These are phyloP conservation scores for Phytophthora parvispora DNA, from an alignment of 352 stramenopile genomes.

Conservation along the genomic window DNA sequence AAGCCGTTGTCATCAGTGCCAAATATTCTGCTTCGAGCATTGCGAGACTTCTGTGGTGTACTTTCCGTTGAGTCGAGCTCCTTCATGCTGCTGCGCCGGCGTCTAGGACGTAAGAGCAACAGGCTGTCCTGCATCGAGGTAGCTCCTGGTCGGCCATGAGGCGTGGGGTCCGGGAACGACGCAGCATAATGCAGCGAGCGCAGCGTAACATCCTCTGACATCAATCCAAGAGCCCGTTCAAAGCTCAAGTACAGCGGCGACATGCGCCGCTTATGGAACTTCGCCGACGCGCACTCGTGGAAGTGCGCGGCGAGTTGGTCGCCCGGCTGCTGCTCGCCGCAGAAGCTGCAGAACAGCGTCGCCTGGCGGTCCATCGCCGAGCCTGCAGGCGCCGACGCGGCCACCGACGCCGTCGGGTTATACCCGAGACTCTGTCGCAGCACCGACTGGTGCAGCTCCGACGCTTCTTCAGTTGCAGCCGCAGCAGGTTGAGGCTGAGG, in stretches of 20 bases:
- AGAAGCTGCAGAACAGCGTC: slow-evolving; percentile 85
- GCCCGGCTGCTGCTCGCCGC: slow-evolving; percentile 47
- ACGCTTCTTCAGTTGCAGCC: slow-evolving; percentile 14
- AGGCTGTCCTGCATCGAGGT: slow-evolving; percentile 61
- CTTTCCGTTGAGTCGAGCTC: slow-evolving; percentile 7
- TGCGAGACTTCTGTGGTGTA: slow-evolving; percentile 17
- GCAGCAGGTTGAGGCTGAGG: slow-evolving; percentile 12
- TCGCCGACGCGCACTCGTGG: slow-evolving; percentile 50
- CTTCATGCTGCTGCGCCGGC: slow-evolving; percentile 8
- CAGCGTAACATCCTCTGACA: slow-evolving; percentile 75
- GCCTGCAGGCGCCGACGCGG: slow-evolving; percentile 11
- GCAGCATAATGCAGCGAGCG: slow-evolving; percentile 80
- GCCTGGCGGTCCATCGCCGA: slow-evolving; percentile 41
- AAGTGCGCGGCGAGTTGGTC: slow-evolving; percentile 59
- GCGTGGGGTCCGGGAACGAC: slow-evolving; percentile 64
- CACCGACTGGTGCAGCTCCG: slow-evolving; percentile 27
- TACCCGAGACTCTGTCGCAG: slow-evolving; percentile 44
- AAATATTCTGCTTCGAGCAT: slow-evolving; percentile 6
- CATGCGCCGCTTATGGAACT: slow-evolving; percentile 64
- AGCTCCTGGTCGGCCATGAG: slow-evolving; percentile 32
- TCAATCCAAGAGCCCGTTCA: slow-evolving; percentile 64
- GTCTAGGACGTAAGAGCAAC: slow-evolving; percentile 43
- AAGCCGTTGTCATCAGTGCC: background rate
- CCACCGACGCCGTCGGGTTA: slow-evolving; percentile 27
- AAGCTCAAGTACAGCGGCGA: slow-evolving; percentile 74